Evolutionary conservation across 257 asterid genomes (phyloP), one percentile per base, ranked within the genome.

Genomic region (Nicotiana tabacum): DNA sequence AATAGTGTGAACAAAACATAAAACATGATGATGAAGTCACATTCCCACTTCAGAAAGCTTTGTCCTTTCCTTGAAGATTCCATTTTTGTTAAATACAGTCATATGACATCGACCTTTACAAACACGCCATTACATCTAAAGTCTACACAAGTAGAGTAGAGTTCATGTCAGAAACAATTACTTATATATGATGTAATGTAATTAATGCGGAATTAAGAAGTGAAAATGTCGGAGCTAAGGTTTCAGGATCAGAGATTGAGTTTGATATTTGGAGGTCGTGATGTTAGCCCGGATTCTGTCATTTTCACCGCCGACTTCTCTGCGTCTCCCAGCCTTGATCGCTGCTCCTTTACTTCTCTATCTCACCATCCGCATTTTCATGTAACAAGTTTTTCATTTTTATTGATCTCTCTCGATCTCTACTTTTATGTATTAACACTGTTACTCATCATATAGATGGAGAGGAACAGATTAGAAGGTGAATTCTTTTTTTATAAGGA

Each of bases 351-450:
- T 30, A 91, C 99, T 69, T 95, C 98, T 58, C 97, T 92, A 85
- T 85, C 82, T n/a, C 94, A 89, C 77, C 93, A 93, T 85, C 97
- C 91, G 21, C 64, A 15, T 72, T 89, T 91, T 80, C 97, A 88
- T 53, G 97, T 92, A 90, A 57, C 27, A 10, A 51, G 1, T 51
- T 51, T 51, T 51, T 51, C 57, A 17, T 15, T 57, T 57, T 16
- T 5, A 5, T 17, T 57, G n/a, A 27, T 53, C 58, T 39, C 58
- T 39, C 48, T 5, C 1, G 9, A 37, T 33, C 37, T 35, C 48
- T 39, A 7, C 9, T 7, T 39, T 39, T 39, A 6, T 39, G 48
- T 39, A 39, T 39, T 39, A 6, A 6, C 9, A 39, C 2, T 39
- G 48, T 39, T 37, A 37, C 43, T 39, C 48, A 7, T 39, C 48